Evolutionary conservation across 371 early-diverging fungal genomes (phyloP), one percentile per base, ranked within the genome.

Genomic region (Circinella minor): DNA sequence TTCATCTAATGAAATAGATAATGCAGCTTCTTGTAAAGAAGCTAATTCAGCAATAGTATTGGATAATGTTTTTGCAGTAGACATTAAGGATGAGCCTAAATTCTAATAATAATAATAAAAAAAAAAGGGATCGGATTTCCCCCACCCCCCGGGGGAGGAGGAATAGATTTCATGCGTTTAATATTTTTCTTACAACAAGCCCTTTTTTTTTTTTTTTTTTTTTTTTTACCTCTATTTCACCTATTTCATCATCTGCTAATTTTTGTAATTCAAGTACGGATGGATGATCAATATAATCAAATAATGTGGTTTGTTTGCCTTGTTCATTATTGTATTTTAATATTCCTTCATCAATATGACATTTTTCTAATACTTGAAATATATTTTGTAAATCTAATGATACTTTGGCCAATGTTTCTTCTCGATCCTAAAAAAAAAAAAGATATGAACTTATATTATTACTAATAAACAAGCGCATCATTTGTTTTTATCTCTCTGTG

Each of bases 241-340:
- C 76, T 66, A 85, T 81, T 71, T 82, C 79, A 65, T 80, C 81
- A 61, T 82, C 81, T 1, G 83, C 80, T 43, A 74, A 79, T 65
- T 76, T 69, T 72, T 82, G 82, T 39, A 85, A 39, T 27, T 85
- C 81, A 27, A 81, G 72, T 9, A 85, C 81, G 1, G 77, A 81
- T 66, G 82, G 80, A 57, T 85, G 83, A 36, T 82, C 80, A 36
- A 85, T 85, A 54, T 82, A 81, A 51, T 82, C 77, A 68, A 82
- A 85, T 13, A 85, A 59, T 5, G 80, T 79, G 4, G 63, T 67
- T n/a, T 61, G 55, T 14, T 38, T 55, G 20, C 36, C 18, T 8
- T 65, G 55, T 46, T 77, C 71, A 5, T 65, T 34, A 55, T 78
- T 84, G n/a, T 74, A 67, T n/a, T 62, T 47, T 46, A 85, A 66